These are phyloP conservation scores for Fusarium algeriense DNA, from an alignment of 2,329 filamentous ascomycete genomes.

Conservation along the genomic window DNA sequence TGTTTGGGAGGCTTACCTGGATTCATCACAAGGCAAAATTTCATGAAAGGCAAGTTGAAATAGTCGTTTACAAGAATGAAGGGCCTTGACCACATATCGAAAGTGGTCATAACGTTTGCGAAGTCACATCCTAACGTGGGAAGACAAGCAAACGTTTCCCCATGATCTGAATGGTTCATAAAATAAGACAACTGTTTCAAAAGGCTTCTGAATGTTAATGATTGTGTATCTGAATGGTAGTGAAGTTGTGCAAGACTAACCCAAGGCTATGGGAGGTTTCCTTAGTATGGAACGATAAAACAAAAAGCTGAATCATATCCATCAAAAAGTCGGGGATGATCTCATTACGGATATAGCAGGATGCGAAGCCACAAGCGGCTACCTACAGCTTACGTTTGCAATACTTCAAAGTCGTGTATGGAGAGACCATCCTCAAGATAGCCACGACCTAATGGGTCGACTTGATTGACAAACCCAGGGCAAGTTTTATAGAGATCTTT, in stretches of 20 bases:
- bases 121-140: no score
- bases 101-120: neutral
- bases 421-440: slow-evolving; percentile 9
- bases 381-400: neutral
- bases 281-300: neutral
- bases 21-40: accelerated
- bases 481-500: neutral
- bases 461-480: slow-evolving; percentile 4
- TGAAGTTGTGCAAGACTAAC: no score
- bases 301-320: neutral
- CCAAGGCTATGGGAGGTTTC: neutral
- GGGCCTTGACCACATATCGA: neutral
- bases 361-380: no score
- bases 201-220: no score
- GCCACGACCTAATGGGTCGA: neutral
- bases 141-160: no score
- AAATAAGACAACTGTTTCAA: no score
- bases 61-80: no score
- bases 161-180: no score
- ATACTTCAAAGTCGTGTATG: accelerated
- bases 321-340: neutral
- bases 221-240: no score
- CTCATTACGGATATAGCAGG: no score
- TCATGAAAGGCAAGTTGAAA: accelerated
- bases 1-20: neutral